Percentiles rank a stretch among this genome's conserved stretches.
phyloP scores from a whole-genome alignment of 345 rosid species.

The Excoecaria cochinchinensis region DNA sequence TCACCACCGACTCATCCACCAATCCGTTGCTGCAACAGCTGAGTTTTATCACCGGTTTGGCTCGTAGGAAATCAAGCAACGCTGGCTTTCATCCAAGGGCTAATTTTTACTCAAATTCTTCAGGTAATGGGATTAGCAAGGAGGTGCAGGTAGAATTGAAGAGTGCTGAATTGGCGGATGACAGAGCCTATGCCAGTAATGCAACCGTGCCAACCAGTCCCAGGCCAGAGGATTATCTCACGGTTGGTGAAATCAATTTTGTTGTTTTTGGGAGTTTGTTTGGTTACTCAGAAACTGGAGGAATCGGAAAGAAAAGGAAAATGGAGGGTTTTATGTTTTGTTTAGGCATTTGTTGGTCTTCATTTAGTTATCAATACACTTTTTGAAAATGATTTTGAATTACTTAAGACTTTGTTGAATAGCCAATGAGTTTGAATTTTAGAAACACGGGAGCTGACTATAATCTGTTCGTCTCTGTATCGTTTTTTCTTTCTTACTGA shows the following conservation, averaged over 20 bases:
- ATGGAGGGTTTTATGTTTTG: neutral
- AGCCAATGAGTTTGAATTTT: neutral
- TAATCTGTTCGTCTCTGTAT: too few relatives aligned
- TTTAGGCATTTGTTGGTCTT: neutral
- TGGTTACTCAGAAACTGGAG: neutral
- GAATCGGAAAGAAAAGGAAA: neutral
- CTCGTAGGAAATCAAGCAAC: constrained; percentile 19
- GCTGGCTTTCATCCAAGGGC: constrained; percentile 40
- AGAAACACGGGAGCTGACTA: too few relatives aligned
- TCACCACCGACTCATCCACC: constrained; percentile 8
- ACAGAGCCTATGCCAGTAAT: constrained; percentile 42
- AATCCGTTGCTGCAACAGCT: constrained; percentile 16
- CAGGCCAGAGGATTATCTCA: constrained; percentile 82
- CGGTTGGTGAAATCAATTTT: constrained; percentile 44
- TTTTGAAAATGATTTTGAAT: neutral
- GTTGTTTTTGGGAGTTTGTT: neutral
- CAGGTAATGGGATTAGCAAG: constrained; percentile 24
- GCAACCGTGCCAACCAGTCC: constrained; percentile 80
- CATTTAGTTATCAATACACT: constrained; percentile 4
- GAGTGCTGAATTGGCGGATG: constrained; percentile 46
- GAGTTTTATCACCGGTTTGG: constrained; percentile 18
- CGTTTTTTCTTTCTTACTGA: too few relatives aligned
- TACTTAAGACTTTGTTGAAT: neutral
- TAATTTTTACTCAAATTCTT: constrained; percentile 74
- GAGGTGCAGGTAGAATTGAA: constrained; percentile 47